Conservation (phyloP, 1,284 basidiomycete species). For the Clitocybe nebularis region DNA sequence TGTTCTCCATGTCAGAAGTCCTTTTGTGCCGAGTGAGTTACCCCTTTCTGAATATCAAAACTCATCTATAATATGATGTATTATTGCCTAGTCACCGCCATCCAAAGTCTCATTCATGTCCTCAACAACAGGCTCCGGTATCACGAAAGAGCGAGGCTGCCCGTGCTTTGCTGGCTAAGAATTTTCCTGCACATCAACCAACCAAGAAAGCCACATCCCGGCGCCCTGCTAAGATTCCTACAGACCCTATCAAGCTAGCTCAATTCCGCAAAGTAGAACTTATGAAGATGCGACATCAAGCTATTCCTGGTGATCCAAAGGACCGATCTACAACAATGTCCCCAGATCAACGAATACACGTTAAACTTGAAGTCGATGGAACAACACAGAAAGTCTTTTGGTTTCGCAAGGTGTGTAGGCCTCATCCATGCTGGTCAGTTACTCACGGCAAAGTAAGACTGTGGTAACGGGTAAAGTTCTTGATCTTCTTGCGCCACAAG, state of each 20-base stretch:
- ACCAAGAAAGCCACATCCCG: constrained; percentile 20
- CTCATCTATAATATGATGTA: constrained; percentile 7
- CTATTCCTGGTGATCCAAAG: constrained; percentile 56
- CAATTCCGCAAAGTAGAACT: constrained; percentile 55
- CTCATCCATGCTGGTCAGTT: constrained; percentile 4
- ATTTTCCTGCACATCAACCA: constrained; percentile 40
- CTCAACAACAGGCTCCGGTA: constrained; percentile 14
- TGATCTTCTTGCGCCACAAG: constrained; percentile 38
- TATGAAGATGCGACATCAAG: constrained; percentile 72
- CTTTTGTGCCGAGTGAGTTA: constrained; percentile 62
- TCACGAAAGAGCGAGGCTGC: constrained; percentile 43
- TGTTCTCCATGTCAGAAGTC: constrained; percentile 52
- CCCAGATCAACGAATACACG: constrained; percentile 52
- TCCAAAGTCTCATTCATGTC: constrained; percentile 52
- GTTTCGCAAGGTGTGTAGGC: constrained; percentile 57
- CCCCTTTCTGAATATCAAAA: constrained; percentile 1
- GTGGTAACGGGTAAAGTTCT: constrained; percentile 44
- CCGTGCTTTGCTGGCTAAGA: constrained; percentile 49
- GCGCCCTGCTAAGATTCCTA: constrained; percentile 30
- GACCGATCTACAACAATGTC: constrained; percentile 43
- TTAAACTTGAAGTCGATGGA: constrained; percentile 38
- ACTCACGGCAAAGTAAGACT: constrained; percentile 26
- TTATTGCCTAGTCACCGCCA: constrained; percentile 50
- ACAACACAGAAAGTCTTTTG: constrained; percentile 49
- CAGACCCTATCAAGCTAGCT: constrained; percentile 51